These are phyloP conservation scores for Apophysomyces trapeziformis DNA, from an alignment of 371 early-diverging fungal species.

Conservation along the genomic window DNA sequence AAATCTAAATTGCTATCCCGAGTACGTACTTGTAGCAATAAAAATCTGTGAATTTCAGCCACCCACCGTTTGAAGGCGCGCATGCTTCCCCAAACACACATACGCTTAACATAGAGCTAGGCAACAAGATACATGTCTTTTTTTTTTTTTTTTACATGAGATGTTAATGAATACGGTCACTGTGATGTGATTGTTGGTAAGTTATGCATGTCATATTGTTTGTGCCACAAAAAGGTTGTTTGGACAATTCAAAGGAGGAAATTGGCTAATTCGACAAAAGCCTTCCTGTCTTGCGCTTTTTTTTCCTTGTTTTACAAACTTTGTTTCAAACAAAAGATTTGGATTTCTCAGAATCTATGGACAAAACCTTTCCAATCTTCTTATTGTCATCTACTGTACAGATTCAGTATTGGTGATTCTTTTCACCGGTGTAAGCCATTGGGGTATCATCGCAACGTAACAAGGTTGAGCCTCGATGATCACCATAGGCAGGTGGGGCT, in stretches of 20 bases:
- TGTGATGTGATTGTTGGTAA: background rate
- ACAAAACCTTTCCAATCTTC: background rate
- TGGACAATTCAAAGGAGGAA: background rate
- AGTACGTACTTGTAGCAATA: too few species aligned
- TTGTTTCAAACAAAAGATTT: background rate
- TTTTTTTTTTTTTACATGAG: background rate
- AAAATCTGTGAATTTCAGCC: too few species aligned
- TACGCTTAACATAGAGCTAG: too few species aligned
- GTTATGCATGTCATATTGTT: background rate
- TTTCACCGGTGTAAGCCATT: slow-evolving; percentile 9
- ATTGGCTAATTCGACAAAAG: background rate
- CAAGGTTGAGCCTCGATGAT: slow-evolving; percentile 18
- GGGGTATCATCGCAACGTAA: slow-evolving; percentile 15
- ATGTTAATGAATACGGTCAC: background rate
- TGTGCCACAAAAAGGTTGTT: background rate
- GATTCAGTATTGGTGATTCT: slow-evolving; percentile 1
- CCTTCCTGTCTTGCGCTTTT: too few species aligned
- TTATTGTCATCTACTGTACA: background rate
- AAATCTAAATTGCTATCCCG: too few species aligned
- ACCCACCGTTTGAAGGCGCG: too few species aligned
- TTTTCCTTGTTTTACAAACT: background rate
- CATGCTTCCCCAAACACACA: too few species aligned
- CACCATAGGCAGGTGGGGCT: slow-evolving; percentile 24
- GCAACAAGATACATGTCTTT: too few species aligned
- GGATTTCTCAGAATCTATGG: background rate